Conservation (phyloP, 306 rosid genomes). For the Fragaria iinumae region DNA sequence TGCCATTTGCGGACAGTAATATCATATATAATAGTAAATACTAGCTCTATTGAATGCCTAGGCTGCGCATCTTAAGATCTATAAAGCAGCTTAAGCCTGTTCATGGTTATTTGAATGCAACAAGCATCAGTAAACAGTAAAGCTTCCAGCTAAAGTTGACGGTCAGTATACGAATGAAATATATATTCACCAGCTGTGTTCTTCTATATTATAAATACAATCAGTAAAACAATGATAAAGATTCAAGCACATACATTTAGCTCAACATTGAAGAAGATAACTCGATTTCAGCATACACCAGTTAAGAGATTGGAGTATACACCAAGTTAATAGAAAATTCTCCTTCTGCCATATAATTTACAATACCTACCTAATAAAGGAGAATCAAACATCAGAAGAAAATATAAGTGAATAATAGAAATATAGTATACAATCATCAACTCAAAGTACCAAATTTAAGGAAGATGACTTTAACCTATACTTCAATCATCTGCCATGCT, state of each 20-base stretch:
- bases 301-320: neutral
- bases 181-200: neutral
- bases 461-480: neutral
- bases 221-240: neutral
- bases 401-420: neutral
- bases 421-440: neutral
- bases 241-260: constrained; percentile 2
- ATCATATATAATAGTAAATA: neutral
- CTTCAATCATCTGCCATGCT: neutral
- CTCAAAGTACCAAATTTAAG: neutral
- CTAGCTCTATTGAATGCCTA: neutral
- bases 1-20: neutral
- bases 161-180: neutral
- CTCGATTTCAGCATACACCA: neutral
- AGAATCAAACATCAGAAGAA: neutral
- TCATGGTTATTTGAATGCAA: neutral
- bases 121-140: neutral
- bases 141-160: neutral
- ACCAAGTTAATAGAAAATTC: neutral
- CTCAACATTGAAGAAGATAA: constrained; percentile 2
- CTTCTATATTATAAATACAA: neutral
- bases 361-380: neutral
- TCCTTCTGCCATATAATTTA: neutral
- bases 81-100: neutral
- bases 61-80: neutral